These are phyloP conservation scores for Apophysomyces elegans DNA, from an alignment of 371 early-diverging fungal genomes.

Conservation along the genomic window DNA sequence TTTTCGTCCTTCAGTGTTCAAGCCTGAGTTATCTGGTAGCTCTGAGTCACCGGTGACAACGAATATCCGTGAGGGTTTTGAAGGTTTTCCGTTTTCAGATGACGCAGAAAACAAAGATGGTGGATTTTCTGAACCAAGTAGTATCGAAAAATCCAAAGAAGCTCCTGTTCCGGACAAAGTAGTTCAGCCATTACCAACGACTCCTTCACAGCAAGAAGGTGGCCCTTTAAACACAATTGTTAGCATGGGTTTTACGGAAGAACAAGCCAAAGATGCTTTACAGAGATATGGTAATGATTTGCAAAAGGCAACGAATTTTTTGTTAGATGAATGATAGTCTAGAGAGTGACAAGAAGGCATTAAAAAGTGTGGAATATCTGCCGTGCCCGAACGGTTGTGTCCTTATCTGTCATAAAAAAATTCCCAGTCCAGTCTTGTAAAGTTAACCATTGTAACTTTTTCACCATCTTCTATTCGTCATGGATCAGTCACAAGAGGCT, in stretches of 20 bases:
- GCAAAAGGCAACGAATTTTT: conserved; percentile 17
- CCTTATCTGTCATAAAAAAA: no score
- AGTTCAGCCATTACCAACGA: not conserved
- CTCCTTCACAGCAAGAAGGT: not conserved
- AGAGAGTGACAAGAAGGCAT: no score
- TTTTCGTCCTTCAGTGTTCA: not conserved
- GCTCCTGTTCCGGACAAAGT: not conserved
- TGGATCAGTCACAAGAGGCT: not conserved
- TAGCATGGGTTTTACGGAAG: not conserved
- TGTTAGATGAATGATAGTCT: conserved; percentile 5
- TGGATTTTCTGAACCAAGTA: not conserved
- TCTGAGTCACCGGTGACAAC: not conserved
- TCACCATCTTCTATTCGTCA: not conserved
- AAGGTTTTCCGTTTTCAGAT: not conserved
- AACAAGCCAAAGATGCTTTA: not conserved
- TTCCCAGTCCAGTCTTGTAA: no score
- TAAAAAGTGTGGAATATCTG: no score
- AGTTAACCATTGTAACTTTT: no score
- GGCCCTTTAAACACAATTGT: conserved; percentile 2
- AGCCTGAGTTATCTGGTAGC: not conserved
- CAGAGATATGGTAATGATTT: not conserved
- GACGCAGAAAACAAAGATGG: not conserved
- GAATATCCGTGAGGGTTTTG: not conserved
- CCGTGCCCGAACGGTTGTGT: no score
- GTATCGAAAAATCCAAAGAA: not conserved